Conservation (phyloP, 2,329 filamentous ascomycete species). For the Aspergillus caelatus region DNA sequence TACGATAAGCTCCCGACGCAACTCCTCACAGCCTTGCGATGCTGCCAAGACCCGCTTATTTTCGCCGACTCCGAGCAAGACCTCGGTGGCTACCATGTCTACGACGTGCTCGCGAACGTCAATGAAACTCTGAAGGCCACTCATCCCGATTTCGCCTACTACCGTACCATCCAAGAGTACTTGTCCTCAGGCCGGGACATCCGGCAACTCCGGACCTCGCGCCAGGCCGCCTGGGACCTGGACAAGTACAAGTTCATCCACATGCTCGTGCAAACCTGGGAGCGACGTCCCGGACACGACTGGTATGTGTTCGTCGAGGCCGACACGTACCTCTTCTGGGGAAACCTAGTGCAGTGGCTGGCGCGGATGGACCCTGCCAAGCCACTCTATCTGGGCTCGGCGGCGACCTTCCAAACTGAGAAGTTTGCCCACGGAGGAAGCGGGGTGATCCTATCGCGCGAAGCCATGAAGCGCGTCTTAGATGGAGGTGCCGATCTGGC, state of each 20-base stretch:
- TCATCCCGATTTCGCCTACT: slow-evolving; percentile 55
- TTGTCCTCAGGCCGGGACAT: slow-evolving; percentile 51
- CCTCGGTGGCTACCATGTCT: slow-evolving; percentile 33
- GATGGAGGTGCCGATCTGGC: slow-evolving; percentile 49
- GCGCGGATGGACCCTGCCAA: slow-evolving; percentile 46
- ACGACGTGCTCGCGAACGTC: slow-evolving; percentile 39
- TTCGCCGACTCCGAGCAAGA: slow-evolving; percentile 38
- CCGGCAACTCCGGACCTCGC: slow-evolving; percentile 34
- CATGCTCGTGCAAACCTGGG: slow-evolving; percentile 59
- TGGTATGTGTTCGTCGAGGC: slow-evolving; percentile 65
- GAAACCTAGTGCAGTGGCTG: slow-evolving; percentile 56
- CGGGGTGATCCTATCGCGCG: slow-evolving; percentile 54
- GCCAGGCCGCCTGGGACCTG: slow-evolving; percentile 52
- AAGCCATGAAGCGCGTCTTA: slow-evolving; percentile 54
- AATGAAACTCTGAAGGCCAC: slow-evolving; percentile 44
- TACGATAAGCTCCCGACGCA: slow-evolving; percentile 58
- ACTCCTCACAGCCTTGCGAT: slow-evolving; percentile 56
- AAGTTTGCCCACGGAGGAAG: slow-evolving; percentile 61
- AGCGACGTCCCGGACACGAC: slow-evolving; percentile 54
- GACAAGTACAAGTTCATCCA: slow-evolving; percentile 67
- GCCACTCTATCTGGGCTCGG: slow-evolving; percentile 55
- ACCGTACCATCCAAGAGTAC: slow-evolving; percentile 47
- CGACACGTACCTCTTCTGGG: slow-evolving; percentile 61
- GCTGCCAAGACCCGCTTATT: slow-evolving; percentile 55
- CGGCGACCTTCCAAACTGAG: slow-evolving; percentile 46